Base-by-base conservation (phyloP, 768 basidiomycete genomes). In the Galerina sulciceps region DNA sequence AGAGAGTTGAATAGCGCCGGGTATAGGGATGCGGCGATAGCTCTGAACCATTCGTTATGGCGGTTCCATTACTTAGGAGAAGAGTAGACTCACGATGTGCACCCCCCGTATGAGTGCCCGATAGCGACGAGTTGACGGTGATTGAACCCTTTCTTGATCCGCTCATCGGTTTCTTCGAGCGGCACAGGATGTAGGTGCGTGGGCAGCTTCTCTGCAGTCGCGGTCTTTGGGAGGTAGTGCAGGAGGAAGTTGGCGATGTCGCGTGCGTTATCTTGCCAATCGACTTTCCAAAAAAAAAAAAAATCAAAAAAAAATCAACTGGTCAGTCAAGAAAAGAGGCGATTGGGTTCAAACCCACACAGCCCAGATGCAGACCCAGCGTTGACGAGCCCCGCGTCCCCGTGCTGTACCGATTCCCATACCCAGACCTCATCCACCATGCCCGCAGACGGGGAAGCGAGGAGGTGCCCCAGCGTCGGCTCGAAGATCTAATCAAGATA, bases 51-150 rank as follows among this genome's bases (percentile, higher is more conserved):
- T 48, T 20, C 5, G 18, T 23, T 35, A 26, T 13, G 17, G 20
- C n/a, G n/a, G n/a, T n/a, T 15, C 23, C 26, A 31, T 31, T 31
- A 17, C 35, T 49, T 40, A 18, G 51, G 60, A 20, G 50, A 56
- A 41, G 45, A 36, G 31, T 17, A 13, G 23, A 91, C 26, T 67
- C 67, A 93, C 87, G 85, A 80, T 2, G 86, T 85, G 67, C 87
- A 88, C 1, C 91, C 94, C 17, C 95, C 92, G 53, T 92, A 87
- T 0, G 93, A 95, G 68, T 97, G 95, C 0, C 93, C 94, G 3
- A 94, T 74, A 4, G 79, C 85, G 18, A 94, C 76, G 2, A 94
- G 65, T n/a, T 72, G 83, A 36, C 89, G 81, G 4, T 74, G 60
- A 1, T 44, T 60, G 65, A 87, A 85, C 0, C 91, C 91, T 17